These are phyloP conservation scores for Amaranthus tricolor DNA, from an alignment of 179 eudicot species.

Conservation along the genomic window DNA sequence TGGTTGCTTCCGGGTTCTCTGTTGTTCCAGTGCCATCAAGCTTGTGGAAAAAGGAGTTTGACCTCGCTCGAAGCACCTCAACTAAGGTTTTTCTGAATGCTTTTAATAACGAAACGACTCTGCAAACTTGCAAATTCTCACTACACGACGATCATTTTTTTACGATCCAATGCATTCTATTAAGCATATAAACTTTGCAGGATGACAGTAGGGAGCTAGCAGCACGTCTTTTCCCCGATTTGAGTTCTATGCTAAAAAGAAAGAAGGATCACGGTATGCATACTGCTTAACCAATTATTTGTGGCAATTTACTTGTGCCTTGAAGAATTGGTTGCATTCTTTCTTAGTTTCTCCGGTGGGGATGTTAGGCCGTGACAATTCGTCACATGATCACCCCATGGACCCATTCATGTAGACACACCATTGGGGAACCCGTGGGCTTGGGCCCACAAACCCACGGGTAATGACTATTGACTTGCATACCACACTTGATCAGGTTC, in stretches of 20 bases:
- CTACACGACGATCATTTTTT: neutral
- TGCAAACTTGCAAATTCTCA: neutral
- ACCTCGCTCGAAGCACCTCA: conserved; percentile 58
- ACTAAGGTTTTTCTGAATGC: conserved; percentile 59
- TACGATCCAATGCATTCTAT: neutral
- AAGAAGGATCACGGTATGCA: conserved; percentile 89
- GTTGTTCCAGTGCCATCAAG: conserved; percentile 80
- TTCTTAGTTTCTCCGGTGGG: neutral
- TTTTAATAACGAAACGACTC: neutral
- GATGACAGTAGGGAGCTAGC: conserved; percentile 90
- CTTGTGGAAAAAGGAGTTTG: conserved; percentile 74
- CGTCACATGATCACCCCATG: no score
- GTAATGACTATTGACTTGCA: no score
- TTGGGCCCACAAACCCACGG: no score
- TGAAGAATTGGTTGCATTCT: neutral
- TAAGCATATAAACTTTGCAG: conserved; percentile 37
- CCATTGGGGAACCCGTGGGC: no score
- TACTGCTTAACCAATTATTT: neutral
- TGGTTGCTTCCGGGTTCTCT: conserved; percentile 90
- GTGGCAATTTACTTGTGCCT: neutral
- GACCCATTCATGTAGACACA: no score
- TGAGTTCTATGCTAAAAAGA: conserved; percentile 65
- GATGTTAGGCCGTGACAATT: no score
- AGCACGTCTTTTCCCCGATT: conserved; percentile 62
- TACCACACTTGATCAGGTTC: no score